phyloP scores from a whole-genome alignment of 2,329 filamentous ascomycete genomes.

The Fusarium abutilonis region DNA sequence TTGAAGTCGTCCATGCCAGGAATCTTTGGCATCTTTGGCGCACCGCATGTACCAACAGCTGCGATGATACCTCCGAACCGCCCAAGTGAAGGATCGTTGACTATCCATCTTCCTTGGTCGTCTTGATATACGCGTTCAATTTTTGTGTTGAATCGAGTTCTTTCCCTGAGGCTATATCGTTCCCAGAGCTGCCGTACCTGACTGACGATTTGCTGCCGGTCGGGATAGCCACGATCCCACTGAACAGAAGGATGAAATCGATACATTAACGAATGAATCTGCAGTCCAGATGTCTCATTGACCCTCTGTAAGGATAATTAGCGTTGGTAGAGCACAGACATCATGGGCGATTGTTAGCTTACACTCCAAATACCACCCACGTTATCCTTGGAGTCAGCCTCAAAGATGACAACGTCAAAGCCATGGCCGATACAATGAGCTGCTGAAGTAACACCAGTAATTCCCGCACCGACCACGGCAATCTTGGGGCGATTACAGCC shows the following conservation, averaged over 20 bases:
- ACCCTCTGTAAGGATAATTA: constrained; percentile 63
- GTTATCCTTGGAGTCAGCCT: constrained; percentile 71
- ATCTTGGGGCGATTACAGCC: constrained; percentile 66
- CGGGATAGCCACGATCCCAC: constrained; percentile 81
- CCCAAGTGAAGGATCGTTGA: constrained; percentile 77
- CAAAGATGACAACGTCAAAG: constrained; percentile 83
- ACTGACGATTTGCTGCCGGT: constrained; percentile 76
- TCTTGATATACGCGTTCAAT: constrained; percentile 77
- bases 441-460: constrained; percentile 81
- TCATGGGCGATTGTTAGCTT: constrained; percentile 44
- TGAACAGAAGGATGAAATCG: constrained; percentile 83
- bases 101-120: constrained; percentile 75
- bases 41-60: constrained; percentile 82
- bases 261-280: constrained; percentile 89
- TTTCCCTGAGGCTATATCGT: constrained; percentile 74
- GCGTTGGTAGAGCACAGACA: neutral
- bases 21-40: constrained; percentile 76
- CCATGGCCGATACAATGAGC: constrained; percentile 87
- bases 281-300: constrained; percentile 82
- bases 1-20: constrained; percentile 77
- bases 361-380: constrained; percentile 86
- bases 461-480: constrained; percentile 74
- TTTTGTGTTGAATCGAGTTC: constrained; percentile 75
- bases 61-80: constrained; percentile 82
- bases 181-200: constrained; percentile 80